Evolutionary conservation across 1,284 basidiomycete species (phyloP).

Genomic region (Waitea zeae): DNA sequence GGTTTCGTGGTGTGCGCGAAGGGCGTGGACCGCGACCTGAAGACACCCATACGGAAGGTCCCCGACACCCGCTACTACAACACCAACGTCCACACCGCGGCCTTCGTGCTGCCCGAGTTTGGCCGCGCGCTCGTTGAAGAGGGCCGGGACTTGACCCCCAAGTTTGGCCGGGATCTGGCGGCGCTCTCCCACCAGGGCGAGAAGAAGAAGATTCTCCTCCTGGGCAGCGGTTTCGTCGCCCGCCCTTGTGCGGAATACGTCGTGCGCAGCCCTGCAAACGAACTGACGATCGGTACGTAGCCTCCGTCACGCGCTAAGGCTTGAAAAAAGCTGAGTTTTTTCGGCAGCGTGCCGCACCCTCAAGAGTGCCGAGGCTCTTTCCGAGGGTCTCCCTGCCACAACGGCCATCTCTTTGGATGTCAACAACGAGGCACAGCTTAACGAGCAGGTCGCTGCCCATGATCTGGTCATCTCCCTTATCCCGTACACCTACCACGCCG

Average conservation of each 20-base stretch:
- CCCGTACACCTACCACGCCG: conserved; percentile 86
- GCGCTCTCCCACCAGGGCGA: conserved; percentile 17
- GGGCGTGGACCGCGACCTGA: conserved; percentile 52
- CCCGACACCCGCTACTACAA: conserved; percentile 78
- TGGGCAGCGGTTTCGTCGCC: conserved; percentile 93
- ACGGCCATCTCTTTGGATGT: conserved; percentile 78
- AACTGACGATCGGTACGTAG: conserved; percentile 61
- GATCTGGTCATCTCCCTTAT: conserved; percentile 96
- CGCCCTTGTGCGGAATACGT: conserved; percentile 91
- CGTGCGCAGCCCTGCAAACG: conserved; percentile 67
- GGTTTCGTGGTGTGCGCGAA: conserved; percentile 90
- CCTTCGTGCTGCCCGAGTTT: conserved; percentile 91
- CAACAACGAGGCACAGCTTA: conserved; percentile 53
- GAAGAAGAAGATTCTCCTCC: conserved; percentile 68
- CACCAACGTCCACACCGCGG: conserved; percentile 61
- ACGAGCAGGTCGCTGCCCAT: conserved; percentile 66
- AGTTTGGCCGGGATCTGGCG: conserved; percentile 38
- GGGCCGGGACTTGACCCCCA: conserved; percentile 47
- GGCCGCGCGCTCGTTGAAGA: conserved; percentile 63
- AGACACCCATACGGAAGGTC: conserved; percentile 53
- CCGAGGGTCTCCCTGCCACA: conserved; percentile 50
- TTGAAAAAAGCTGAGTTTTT: conserved; percentile 1
- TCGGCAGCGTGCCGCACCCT: conserved; percentile 71
- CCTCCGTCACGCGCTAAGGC: background rate
- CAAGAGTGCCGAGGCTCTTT: conserved; percentile 52